Percentiles rank a stretch among this genome's conserved stretches.
Evolutionary conservation across 2,329 filamentous ascomycete genomes (phyloP).

Genomic region (Camillea tinctor): DNA sequence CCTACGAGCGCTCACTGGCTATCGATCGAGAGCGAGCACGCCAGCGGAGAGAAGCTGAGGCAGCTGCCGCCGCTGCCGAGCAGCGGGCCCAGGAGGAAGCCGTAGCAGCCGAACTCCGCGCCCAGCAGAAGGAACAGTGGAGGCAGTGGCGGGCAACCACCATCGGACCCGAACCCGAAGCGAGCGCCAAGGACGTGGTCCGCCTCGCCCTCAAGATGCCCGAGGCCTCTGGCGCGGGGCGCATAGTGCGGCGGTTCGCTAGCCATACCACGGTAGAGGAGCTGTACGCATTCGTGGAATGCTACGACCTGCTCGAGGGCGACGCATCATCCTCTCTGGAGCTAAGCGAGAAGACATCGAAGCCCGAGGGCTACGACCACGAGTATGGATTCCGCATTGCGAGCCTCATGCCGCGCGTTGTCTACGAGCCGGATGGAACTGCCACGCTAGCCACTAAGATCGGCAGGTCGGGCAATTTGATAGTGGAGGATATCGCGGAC

Average conservation of each 20-base stretch:
- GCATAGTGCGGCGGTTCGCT: constrained; percentile 74
- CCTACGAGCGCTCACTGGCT: constrained; percentile 89
- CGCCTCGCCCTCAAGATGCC: constrained; percentile 68
- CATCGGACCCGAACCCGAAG: constrained; percentile 66
- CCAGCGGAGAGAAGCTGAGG: constrained; percentile 73
- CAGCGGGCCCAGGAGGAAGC: constrained; percentile 59
- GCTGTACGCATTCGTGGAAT: constrained; percentile 94
- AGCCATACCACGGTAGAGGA: constrained; percentile 75
- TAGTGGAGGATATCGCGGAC: constrained; percentile 71
- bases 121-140: constrained; percentile 63
- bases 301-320: constrained; percentile 62
- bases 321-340: constrained; percentile 32
- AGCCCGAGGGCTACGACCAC: constrained; percentile 71
- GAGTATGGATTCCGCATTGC: constrained; percentile 83
- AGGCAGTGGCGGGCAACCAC: constrained; percentile 71
- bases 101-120: constrained; percentile 55
- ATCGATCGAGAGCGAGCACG: constrained; percentile 82
- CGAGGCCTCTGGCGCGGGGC: constrained; percentile 59
- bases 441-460: constrained; percentile 70
- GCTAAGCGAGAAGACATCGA: constrained; percentile 31
- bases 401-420: constrained; percentile 78
- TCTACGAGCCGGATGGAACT: constrained; percentile 68
- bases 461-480: constrained; percentile 80
- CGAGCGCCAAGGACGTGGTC: constrained; percentile 65
- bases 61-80: constrained; percentile 64